Evolutionary conservation across 192 early-diverging fungal species (phyloP), one percentile per base, ranked within the genome.

Genomic region (Umbelopsis vinacea): DNA sequence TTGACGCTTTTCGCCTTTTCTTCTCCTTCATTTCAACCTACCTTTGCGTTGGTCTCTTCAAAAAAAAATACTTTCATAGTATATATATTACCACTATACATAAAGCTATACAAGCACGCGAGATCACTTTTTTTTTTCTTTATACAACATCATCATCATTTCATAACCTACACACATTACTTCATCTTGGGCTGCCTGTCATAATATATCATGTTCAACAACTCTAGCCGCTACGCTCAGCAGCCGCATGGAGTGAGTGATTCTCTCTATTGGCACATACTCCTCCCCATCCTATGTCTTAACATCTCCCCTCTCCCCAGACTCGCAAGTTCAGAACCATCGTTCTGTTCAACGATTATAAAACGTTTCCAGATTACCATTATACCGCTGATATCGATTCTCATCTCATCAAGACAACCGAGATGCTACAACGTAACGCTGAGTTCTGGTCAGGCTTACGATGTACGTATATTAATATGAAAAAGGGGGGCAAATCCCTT

Each of bases 371-470:
- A 38, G 57, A 63, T 37, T 63, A 63, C n/a, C 57, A 63, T 63
- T 19, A 38, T 63, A 63, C 35, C 8, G 57, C 57, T 37, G 57
- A 63, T 19, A 75, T 75, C 33, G 60, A 71, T 70, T 48, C 46
- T 9, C 74, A 75, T 66, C 54, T 33, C 24, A 46, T 38, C 7
- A 70, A 66, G 22, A 75, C 74, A 33, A 67, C 47, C 37, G 69
- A 75, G 48, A 75, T 69, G 68, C 17, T 75, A 10, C 52, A 75
- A 63, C 33, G 70, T 14, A 66, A 75, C 66, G 69, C 74, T 45
- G 48, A 70, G 21, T 52, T 75, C 19, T 75, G 74, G 74, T 63
- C 57, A 37, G 57, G 57, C 5, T 37, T 63, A 63, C 57, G 57
- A 37, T 63, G 57, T 63, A 63, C 35, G 57, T 37, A 3, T 37